Evolutionary conservation across 495 filamentous ascomycete species (phyloP), one percentile per base, ranked within the genome.

Genomic region (Pyrenula aspistea): DNA sequence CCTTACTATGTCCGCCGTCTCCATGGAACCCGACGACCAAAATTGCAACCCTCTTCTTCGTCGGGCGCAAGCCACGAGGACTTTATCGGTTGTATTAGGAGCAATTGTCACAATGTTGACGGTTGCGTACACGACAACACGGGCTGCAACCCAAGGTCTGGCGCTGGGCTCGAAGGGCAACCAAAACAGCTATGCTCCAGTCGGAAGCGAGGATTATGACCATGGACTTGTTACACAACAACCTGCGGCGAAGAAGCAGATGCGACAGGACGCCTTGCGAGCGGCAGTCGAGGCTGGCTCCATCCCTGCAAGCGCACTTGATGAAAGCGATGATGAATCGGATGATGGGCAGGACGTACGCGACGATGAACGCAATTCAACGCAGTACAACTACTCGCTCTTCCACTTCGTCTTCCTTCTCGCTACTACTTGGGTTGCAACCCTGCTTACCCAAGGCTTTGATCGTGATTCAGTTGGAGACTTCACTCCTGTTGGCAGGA

Each of bases 371-470:
- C 81, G 87, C 57, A 75, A 78, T 47, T 85, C 83, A 57, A 96
- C 92, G 12, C 92, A 96, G 76, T 98, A 98, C 73, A 94, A 86
- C 70, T 98, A 98, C 71, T 78, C 89, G 4, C 82, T 96, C 24
- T 98, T 98, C 83, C 93, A 98, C 73, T 73, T 97, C 68, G 96
- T 98, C 60, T 98, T 98, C 82, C 85, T 97, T 75, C 76, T 98
- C 4, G 89, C 91, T 10, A 97, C 94, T 0, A 85, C 87, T 49
- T 98, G 93, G 93, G 89, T 96, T 0, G 92, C 89, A 2, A 97
- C 92, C 1, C 73, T 98, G 51, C 72, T 98, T 58, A 95, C 91
- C 12, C 89, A 90, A 73, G 87, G 86, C 58, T 76, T 92, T 64
- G 80, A 89, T 20, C 77, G 82, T 2, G 81, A 86, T 49, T 74